These are phyloP conservation scores for Solanum pimpinellifolium DNA, from an alignment of 257 asterid genomes.

Conservation along the genomic window DNA sequence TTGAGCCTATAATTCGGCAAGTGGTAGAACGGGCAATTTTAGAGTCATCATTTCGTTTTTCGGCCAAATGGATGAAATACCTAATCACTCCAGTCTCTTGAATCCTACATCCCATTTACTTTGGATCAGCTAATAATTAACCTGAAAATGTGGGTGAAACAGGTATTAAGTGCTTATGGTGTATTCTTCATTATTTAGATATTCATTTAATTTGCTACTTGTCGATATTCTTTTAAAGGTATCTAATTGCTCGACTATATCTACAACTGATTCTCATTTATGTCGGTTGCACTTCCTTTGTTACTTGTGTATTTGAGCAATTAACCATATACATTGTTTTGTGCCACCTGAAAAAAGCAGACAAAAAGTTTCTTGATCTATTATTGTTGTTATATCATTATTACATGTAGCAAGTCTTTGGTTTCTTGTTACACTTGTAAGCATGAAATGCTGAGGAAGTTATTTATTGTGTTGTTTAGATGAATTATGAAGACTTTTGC, in stretches of 20 bases:
- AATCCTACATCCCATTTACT: neutral
- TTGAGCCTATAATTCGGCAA: neutral
- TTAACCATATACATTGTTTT: neutral
- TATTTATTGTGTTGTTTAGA: conserved; percentile 32
- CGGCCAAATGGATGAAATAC: neutral
- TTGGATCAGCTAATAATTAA: neutral
- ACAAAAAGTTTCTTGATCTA: neutral
- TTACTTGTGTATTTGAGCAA: neutral
- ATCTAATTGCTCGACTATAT: neutral
- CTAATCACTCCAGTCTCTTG: neutral
- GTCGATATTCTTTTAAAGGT: neutral
- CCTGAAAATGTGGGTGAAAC: neutral
- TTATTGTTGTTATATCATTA: neutral
- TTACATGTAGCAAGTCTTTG: neutral
- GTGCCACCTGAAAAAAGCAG: neutral
- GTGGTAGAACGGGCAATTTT: neutral
- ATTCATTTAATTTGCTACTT: neutral
- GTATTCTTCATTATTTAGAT: neutral
- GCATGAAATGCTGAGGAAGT: conserved; percentile 15
- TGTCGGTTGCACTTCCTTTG: neutral
- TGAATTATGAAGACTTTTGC: conserved; percentile 99
- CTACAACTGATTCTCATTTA: neutral
- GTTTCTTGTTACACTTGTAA: neutral
- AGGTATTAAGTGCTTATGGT: neutral
- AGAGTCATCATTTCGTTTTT: neutral